Conservation (phyloP, 1,139 yeast genomes). For the Casaregolazyma suthepensis region DNA sequence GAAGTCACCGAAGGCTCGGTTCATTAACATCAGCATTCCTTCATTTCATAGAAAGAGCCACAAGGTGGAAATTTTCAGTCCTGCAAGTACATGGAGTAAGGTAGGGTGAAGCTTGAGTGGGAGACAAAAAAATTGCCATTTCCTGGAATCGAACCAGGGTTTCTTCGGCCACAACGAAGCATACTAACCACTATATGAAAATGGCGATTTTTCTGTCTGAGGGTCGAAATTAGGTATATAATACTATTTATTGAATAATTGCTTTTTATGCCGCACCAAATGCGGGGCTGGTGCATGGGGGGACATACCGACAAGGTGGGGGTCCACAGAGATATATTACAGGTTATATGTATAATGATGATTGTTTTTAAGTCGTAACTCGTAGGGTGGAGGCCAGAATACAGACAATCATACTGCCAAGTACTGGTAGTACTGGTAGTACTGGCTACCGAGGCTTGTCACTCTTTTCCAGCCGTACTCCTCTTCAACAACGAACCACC, state of each 20-base stretch:
- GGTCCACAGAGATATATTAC: too few relatives aligned
- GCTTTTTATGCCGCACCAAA: neutral
- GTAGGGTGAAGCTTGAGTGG: neutral
- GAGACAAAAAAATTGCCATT: conserved; percentile 16
- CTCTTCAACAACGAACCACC: neutral
- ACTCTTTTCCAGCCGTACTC: neutral
- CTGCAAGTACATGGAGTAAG: neutral
- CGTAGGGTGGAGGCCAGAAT: too few relatives aligned
- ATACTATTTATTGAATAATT: neutral
- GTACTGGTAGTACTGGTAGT: neutral
- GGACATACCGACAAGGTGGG: too few relatives aligned
- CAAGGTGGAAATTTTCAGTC: neutral
- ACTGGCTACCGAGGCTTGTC: too few relatives aligned
- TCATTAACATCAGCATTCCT: conserved; percentile 3
- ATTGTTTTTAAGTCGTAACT: too few relatives aligned
- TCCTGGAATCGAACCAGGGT: conserved; percentile 23
- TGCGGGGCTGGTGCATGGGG: too few relatives aligned
- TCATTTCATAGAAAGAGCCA: neutral
- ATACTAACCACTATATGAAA: conserved; percentile 22
- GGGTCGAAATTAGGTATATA: neutral
- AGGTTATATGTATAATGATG: too few relatives aligned
- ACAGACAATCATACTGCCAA: neutral
- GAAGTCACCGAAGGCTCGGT: conserved; percentile 6
- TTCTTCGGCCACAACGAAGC: conserved; percentile 23
- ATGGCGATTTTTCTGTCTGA: conserved; percentile 13